Evolutionary conservation across 805 yeast species (phyloP).

Genomic region (Candida adriatica): DNA sequence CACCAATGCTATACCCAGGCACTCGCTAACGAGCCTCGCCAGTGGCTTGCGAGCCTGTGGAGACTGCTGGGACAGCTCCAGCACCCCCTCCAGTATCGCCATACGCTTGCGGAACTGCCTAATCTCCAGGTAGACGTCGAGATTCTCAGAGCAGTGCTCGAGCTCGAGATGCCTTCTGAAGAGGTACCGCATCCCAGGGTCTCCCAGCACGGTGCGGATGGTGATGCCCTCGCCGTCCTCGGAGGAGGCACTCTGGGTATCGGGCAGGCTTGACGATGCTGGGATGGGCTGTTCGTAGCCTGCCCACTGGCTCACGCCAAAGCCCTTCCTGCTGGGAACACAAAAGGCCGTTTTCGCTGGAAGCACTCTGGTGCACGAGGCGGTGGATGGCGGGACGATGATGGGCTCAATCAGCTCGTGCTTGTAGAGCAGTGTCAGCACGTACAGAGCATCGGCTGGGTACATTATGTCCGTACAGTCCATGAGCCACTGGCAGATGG

Average conservation of each 20-base stretch:
- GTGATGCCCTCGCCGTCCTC: constrained; percentile 1
- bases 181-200: constrained; percentile 69
- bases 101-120: constrained; percentile 43
- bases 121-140: constrained; percentile 63
- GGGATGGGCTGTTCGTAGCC: constrained; percentile 6
- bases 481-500: constrained; percentile 79
- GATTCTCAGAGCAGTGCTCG: constrained; percentile 66
- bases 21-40: constrained; percentile 41
- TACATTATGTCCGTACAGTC: constrained; percentile 77
- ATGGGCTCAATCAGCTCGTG: constrained; percentile 42
- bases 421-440: constrained; percentile 44
- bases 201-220: constrained; percentile 42
- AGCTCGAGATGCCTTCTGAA: constrained; percentile 60
- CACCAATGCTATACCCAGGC: constrained; percentile 54
- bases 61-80: constrained; percentile 19
- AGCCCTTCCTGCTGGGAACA: constrained; percentile 37
- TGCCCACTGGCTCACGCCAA: constrained; percentile 32
- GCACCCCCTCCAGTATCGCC: constrained; percentile 34
- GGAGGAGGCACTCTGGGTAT: constrained; percentile 8
- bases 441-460: constrained; percentile 42
- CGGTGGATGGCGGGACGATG: constrained; percentile 28
- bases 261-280: constrained; percentile 11
- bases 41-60: constrained; percentile 23
- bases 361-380: constrained; percentile 24
- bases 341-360: constrained; percentile 35